Evolutionary conservation across 305 asterid species (phyloP).

Genomic region (Plantago lanceolata): DNA sequence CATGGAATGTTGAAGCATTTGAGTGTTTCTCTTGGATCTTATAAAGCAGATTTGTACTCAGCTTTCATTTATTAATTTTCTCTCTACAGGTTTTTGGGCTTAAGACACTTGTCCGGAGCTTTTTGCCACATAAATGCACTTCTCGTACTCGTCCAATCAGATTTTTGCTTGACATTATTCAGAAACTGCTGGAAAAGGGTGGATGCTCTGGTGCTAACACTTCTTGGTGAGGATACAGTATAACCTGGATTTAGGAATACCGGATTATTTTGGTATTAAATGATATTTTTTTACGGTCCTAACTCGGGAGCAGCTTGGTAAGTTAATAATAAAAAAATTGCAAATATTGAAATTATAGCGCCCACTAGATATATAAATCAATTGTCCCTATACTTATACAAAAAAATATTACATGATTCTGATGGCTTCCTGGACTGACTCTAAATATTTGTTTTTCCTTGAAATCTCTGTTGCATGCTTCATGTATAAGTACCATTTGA

Average conservation of each 20-base stretch:
- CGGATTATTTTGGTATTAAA: neutral
- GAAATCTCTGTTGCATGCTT: no score
- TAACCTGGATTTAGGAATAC: neutral
- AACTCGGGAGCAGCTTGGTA: no score
- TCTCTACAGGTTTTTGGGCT: constrained; percentile 75
- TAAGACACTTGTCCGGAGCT: constrained; percentile 71
- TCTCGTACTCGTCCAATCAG: constrained; percentile 43
- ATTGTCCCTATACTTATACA: no score
- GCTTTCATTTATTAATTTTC: constrained; percentile 15
- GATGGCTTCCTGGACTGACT: no score
- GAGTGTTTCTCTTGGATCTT: constrained; percentile 21
- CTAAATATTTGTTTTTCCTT: no score
- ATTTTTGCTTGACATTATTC: constrained; percentile 55
- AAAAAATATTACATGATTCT: no score
- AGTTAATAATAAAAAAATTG: no score
- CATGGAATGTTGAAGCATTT: constrained; percentile 10
- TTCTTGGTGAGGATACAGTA: constrained; percentile 45
- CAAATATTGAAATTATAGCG: no score
- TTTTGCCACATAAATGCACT: constrained; percentile 54
- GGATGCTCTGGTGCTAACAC: constrained; percentile 38
- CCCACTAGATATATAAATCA: no score
- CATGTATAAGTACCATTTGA: no score
- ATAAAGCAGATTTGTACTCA: constrained; percentile 17
- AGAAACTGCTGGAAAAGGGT: constrained; percentile 55
- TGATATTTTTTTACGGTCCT: no score